phyloP scores from a whole-genome alignment of 106 monocot genomes.

The Acorus gramineus region DNA sequence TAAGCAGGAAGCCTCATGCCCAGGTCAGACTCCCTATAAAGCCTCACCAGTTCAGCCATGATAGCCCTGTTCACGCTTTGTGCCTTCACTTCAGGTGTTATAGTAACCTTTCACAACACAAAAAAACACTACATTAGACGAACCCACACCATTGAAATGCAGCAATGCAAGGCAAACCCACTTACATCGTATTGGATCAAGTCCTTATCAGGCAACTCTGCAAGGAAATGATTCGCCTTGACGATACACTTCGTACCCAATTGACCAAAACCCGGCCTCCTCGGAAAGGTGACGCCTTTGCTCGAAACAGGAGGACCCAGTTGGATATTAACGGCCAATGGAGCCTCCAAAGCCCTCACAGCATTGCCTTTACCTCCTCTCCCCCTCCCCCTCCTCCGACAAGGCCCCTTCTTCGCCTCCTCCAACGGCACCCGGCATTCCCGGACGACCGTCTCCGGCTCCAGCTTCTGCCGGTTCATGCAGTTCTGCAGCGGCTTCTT shows the following conservation, averaged over 20 bases:
- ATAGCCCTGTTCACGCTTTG: no score
- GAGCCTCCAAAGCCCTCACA: neutral
- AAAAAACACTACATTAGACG: no score
- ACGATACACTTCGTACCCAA: slow-evolving; percentile 73
- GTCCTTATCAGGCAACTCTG: slow-evolving; percentile 71
- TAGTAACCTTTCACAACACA: no score
- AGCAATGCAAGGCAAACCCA: neutral
- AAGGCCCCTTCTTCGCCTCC: slow-evolving; percentile 19
- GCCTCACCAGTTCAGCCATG: no score
- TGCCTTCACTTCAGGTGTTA: no score
- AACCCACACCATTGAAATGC: no score
- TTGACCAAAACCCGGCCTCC: slow-evolving; percentile 66
- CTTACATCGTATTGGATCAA: slow-evolving; percentile 88
- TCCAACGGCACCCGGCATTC: slow-evolving; percentile 4
- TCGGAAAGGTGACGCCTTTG: slow-evolving; percentile 36
- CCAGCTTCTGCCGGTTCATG: slow-evolving; percentile 27
- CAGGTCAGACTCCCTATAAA: no score
- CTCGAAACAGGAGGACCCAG: slow-evolving; percentile 40
- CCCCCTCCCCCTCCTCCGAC: slow-evolving; percentile 28
- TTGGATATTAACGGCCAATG: neutral
- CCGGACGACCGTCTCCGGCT: no score
- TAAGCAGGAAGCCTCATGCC: no score
- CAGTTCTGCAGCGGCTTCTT: slow-evolving; percentile 38
- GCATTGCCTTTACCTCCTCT: slow-evolving; percentile 14
- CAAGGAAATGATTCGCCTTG: slow-evolving; percentile 93